phyloP scores from a whole-genome alignment of 2,329 filamentous ascomycete genomes.

The Alternaria sp. region DNA sequence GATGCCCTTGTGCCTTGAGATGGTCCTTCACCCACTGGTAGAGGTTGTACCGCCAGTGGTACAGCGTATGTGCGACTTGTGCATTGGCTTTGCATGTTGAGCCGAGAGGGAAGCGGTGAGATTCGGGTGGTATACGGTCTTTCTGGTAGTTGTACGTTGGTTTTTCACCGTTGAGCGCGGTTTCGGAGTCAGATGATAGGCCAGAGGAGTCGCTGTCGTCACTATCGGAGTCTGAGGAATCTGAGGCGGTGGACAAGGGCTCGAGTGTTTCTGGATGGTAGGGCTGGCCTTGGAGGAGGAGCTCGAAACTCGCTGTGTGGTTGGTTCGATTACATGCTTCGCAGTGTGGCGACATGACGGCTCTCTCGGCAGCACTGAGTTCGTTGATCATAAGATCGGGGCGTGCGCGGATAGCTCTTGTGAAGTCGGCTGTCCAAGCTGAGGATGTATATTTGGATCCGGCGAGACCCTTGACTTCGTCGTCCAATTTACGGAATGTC shows the following conservation, averaged over 20 bases:
- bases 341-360: conserved; percentile 57
- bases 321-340: conserved; percentile 75
- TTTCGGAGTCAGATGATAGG: conserved; percentile 33
- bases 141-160: conserved; percentile 36
- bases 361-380: conserved; percentile 20
- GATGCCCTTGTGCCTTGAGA: conserved; percentile 66
- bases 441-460: conserved; percentile 77
- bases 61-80: conserved; percentile 73
- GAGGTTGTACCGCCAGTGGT: conserved; percentile 80
- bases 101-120: conserved; percentile 42
- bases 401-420: conserved; percentile 69
- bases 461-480: conserved; percentile 73
- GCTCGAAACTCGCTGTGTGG: conserved; percentile 72
- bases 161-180: conserved; percentile 33
- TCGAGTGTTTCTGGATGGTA: conserved; percentile 74
- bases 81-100: conserved; percentile 69
- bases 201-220: conserved; percentile 22
- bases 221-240: conserved; percentile 29
- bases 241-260: conserved; percentile 62
- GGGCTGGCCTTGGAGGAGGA: conserved; percentile 70
- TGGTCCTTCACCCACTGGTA: conserved; percentile 74
- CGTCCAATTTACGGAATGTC: conserved; percentile 75
- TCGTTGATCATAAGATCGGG: conserved; percentile 62
- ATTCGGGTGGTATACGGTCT: conserved; percentile 40
- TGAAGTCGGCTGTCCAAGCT: conserved; percentile 74